Evolutionary conservation across 805 yeast species (phyloP).

Genomic region (Metahyphopichia silvanorum): DNA sequence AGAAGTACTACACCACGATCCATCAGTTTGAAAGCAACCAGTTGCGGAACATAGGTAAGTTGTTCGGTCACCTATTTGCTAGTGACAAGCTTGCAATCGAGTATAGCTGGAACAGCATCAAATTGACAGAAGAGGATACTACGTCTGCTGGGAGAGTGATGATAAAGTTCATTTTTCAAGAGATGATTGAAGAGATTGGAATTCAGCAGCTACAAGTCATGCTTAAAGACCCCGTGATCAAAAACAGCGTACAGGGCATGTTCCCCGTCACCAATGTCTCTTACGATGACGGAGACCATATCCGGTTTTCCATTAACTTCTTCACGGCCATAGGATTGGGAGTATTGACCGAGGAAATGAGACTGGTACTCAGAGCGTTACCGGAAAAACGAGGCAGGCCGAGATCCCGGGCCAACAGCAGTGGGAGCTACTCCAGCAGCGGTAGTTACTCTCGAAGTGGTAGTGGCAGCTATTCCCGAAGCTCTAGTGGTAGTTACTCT

Average conservation of each 20-base stretch:
- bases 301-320: constrained; percentile 80
- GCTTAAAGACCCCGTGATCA: constrained; percentile 50
- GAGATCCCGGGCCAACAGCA: constrained; percentile 11
- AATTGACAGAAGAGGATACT: constrained; percentile 67
- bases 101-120: constrained; percentile 50
- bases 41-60: constrained; percentile 73
- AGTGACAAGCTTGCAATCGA: constrained; percentile 64
- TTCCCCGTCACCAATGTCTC: constrained; percentile 51
- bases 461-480: constrained; percentile 9
- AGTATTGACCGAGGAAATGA: constrained; percentile 75
- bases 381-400: constrained; percentile 14
- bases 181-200: constrained; percentile 76
- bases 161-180: constrained; percentile 76
- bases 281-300: constrained; percentile 41
- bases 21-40: constrained; percentile 71
- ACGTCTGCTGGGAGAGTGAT: constrained; percentile 81
- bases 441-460: constrained; percentile 13
- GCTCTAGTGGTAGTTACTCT: constrained; percentile 9
- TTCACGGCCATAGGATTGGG: constrained; percentile 94
- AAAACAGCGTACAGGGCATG: constrained; percentile 50
- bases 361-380: constrained; percentile 45
- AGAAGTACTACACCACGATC: constrained; percentile 50
- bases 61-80: constrained; percentile 83
- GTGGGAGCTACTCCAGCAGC: constrained; percentile 17
- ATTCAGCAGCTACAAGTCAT: constrained; percentile 45